Evolutionary conservation across 495 filamentous ascomycete species (phyloP).

Genomic region (Aspergillus sclerotiicarbonarius): DNA sequence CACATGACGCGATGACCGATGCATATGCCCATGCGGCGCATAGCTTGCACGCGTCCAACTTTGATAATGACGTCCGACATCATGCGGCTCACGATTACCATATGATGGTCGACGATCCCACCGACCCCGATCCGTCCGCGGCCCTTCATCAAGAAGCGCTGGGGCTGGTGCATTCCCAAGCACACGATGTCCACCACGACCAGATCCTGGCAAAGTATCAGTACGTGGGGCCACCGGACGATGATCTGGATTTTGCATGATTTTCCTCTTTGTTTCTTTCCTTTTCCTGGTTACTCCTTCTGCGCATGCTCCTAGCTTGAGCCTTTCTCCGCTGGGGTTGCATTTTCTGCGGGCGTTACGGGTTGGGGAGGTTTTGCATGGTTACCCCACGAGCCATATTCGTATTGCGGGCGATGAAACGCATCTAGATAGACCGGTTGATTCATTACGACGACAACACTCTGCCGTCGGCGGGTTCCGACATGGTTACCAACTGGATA

Average conservation of each 20-base stretch:
- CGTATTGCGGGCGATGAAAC: no score
- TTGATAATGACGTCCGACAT: slow-evolving; percentile 43
- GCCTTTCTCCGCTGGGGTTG: no score
- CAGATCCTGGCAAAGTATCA: slow-evolving; percentile 43
- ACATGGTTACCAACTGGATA: no score
- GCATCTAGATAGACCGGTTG: no score
- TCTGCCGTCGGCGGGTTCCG: no score
- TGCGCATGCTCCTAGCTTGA: neutral
- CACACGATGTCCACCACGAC: slow-evolving; percentile 45
- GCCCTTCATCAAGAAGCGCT: slow-evolving; percentile 40
- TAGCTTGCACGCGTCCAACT: slow-evolving; percentile 30
- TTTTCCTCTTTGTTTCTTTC: neutral
- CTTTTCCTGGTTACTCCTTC: neutral
- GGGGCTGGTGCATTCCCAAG: slow-evolving; percentile 39
- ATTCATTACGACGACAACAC: no score
- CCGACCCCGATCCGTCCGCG: slow-evolving; percentile 29
- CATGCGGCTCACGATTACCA: slow-evolving; percentile 43
- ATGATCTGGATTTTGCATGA: slow-evolving; percentile 41
- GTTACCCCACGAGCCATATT: no score
- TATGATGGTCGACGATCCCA: slow-evolving; percentile 46
- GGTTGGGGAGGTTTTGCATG: no score
- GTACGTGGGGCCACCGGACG: slow-evolving; percentile 41
- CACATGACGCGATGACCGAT: slow-evolving; percentile 37
- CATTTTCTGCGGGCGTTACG: no score
- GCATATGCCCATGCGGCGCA: slow-evolving; percentile 32